A percentile compares a stretch with the other conserved stretches of the same genome.
Evolutionary conservation across 306 rosid genomes (phyloP).

Genomic region (Glycine tomentella): DNA sequence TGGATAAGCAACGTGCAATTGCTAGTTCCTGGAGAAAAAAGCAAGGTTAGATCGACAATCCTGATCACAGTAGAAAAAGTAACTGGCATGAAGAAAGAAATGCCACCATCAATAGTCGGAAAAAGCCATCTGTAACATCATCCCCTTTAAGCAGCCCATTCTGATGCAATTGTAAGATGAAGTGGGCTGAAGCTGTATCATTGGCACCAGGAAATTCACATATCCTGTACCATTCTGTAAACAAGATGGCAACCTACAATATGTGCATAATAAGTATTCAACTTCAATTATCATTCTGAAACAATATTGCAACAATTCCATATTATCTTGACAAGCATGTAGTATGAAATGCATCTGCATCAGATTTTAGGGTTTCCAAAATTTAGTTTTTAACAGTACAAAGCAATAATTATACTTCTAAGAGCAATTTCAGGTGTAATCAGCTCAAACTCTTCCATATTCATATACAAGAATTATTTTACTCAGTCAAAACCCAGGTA

Average conservation of each 20-base stretch:
- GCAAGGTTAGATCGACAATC: conserved; percentile 24
- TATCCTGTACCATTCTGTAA: conserved; percentile 84
- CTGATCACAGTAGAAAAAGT: neutral
- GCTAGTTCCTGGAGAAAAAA: conserved; percentile 71
- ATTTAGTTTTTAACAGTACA: neutral
- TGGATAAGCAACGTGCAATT: conserved; percentile 78
- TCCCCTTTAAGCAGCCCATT: conserved; percentile 90
- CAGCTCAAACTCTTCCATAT: neutral
- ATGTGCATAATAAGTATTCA: conserved; percentile 12
- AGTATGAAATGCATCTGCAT: neutral
- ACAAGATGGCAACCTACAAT: conserved; percentile 77
- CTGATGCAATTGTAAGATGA: conserved; percentile 77
- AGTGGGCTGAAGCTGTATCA: conserved; percentile 70
- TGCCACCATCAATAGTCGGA: conserved; percentile 69
- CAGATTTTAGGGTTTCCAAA: conserved; percentile 19
- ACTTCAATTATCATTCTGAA: neutral
- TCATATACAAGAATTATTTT: conserved; percentile 31
- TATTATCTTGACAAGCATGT: neutral
- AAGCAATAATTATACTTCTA: neutral
- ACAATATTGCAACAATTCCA: neutral
- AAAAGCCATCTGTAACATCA: conserved; percentile 87
- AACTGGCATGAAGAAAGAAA: conserved; percentile 31
- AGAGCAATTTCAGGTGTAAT: conserved; percentile 18
- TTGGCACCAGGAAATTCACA: conserved; percentile 88
- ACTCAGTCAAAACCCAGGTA: neutral